A percentile compares a stretch with the other conserved stretches of the same genome.
Conservation (phyloP, 2,329 filamentous ascomycete genomes). For the Neofusicoccum sp. region DNA sequence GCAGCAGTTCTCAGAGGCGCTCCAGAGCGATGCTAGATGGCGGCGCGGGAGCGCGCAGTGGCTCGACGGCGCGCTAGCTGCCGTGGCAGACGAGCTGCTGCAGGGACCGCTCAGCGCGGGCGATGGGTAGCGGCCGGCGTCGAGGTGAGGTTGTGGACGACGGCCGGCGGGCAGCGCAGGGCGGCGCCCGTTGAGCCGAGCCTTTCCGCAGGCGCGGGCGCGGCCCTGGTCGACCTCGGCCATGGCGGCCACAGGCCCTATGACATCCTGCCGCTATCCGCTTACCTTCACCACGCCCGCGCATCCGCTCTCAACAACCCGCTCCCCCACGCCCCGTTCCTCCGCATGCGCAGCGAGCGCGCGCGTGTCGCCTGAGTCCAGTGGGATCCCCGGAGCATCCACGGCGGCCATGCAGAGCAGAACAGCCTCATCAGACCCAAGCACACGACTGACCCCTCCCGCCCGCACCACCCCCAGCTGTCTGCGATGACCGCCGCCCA, state of each 20-base stretch:
- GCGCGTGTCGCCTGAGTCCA: constrained; percentile 1
- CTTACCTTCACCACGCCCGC: constrained; percentile 2
- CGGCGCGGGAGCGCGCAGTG: too few relatives aligned
- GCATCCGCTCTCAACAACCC: neutral
- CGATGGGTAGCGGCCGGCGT: too few relatives aligned
- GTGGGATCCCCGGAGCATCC: constrained; percentile 42
- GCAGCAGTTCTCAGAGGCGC: too few relatives aligned
- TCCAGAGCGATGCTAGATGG: too few relatives aligned
- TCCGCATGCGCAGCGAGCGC: constrained; percentile 8
- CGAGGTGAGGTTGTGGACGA: too few relatives aligned
- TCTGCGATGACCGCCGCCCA: constrained; percentile 30
- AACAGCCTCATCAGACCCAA: constrained; percentile 2
- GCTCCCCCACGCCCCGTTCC: neutral
- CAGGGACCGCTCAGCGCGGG: too few relatives aligned
- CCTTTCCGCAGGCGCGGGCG: neutral
- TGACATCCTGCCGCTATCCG: neutral
- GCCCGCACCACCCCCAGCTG: neutral
- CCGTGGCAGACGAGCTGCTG: too few relatives aligned
- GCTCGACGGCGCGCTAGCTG: too few relatives aligned
- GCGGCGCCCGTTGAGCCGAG: neutral
- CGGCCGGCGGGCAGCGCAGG: neutral
- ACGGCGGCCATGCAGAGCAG: constrained; percentile 35
- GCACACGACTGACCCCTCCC: constrained; percentile 32
- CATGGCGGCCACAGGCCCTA: neutral
- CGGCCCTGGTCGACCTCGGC: neutral